Percentiles rank a stretch among this genome's conserved stretches.
phyloP scores from a whole-genome alignment of 1,284 basidiomycete species.

The Irpex rosettiformis region DNA sequence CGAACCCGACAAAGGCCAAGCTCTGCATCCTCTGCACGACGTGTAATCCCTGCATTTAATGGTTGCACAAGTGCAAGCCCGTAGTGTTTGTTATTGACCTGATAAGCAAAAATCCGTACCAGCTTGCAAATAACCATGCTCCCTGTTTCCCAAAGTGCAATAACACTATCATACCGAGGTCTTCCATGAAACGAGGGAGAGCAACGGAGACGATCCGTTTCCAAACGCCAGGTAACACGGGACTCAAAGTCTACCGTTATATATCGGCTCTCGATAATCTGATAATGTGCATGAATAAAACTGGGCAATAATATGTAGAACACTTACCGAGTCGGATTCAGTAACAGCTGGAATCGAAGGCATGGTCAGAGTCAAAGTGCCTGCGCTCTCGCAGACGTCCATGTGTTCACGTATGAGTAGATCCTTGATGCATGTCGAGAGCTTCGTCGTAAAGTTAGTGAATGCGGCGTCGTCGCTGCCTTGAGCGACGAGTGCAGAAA shows the following conservation, averaged over 20 bases:
- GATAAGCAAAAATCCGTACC: background rate
- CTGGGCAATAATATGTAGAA: too few relatives aligned
- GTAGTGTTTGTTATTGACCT: background rate
- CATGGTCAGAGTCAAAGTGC: background rate
- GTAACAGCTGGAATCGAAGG: background rate
- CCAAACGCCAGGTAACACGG: constrained; percentile 23
- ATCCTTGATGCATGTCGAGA: constrained; percentile 5
- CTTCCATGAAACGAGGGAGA: constrained; percentile 22
- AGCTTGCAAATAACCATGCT: background rate
- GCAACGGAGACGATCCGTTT: constrained; percentile 25
- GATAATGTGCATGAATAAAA: background rate
- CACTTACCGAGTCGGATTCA: background rate
- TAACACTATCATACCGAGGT: constrained; percentile 24
- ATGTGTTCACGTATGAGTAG: background rate
- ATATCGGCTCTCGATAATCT: constrained; percentile 16
- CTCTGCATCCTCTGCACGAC: background rate
- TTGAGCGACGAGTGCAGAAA: background rate
- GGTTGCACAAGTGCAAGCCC: background rate
- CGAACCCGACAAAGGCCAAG: background rate
- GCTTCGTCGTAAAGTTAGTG: constrained; percentile 8
- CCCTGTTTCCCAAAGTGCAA: constrained; percentile 15
- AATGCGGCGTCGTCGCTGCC: constrained; percentile 1
- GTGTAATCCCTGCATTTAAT: background rate
- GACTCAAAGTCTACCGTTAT: constrained; percentile 27
- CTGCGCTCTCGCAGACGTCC: background rate